These are phyloP conservation scores for Aspergillus hancockii DNA, from an alignment of 495 filamentous ascomycete species.

Conservation along the genomic window DNA sequence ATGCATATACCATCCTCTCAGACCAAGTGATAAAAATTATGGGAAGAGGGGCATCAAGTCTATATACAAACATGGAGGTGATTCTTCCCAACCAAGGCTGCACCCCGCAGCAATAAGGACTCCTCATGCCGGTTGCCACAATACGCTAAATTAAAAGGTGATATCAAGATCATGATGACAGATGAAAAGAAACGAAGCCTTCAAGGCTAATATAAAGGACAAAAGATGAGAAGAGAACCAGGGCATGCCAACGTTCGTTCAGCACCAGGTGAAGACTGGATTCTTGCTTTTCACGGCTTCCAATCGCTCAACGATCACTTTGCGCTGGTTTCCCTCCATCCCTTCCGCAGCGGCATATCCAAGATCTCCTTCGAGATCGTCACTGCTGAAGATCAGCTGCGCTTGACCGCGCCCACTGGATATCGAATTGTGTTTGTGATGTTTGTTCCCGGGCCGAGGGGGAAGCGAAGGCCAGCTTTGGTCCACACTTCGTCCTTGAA, in stretches of 20 bases:
- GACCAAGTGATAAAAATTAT: background rate
- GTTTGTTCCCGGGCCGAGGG: conserved; percentile 35
- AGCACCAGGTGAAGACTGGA: conserved; percentile 95
- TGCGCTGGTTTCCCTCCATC: conserved; percentile 85
- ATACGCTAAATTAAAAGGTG: conserved; percentile 23
- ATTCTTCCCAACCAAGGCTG: conserved; percentile 17
- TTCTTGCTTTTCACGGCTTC: conserved; percentile 94
- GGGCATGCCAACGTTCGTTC: conserved; percentile 1
- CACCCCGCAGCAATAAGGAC: conserved; percentile 18
- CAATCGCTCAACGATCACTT: conserved; percentile 93
- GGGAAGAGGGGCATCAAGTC: conserved; percentile 17
- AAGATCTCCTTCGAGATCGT: conserved; percentile 86
- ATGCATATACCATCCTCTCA: conserved; percentile 6
- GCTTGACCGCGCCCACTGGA: conserved; percentile 34
- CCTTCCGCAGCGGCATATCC: conserved; percentile 91
- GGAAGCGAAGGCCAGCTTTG: conserved; percentile 43
- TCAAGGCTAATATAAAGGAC: conserved; percentile 7
- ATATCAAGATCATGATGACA: conserved; percentile 7
- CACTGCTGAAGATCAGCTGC: conserved; percentile 56
- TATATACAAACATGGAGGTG: conserved; percentile 24
- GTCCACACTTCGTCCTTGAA: conserved; percentile 35
- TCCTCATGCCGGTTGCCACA: conserved; percentile 26
- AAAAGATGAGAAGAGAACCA: conserved; percentile 3
- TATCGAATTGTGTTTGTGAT: conserved; percentile 45
- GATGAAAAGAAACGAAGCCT: conserved; percentile 11